Percentiles rank a stretch among this genome's conserved stretches.
These are phyloP conservation scores for Hypoxylon trugodes DNA, from an alignment of 495 filamentous ascomycete species.

Conservation along the genomic window DNA sequence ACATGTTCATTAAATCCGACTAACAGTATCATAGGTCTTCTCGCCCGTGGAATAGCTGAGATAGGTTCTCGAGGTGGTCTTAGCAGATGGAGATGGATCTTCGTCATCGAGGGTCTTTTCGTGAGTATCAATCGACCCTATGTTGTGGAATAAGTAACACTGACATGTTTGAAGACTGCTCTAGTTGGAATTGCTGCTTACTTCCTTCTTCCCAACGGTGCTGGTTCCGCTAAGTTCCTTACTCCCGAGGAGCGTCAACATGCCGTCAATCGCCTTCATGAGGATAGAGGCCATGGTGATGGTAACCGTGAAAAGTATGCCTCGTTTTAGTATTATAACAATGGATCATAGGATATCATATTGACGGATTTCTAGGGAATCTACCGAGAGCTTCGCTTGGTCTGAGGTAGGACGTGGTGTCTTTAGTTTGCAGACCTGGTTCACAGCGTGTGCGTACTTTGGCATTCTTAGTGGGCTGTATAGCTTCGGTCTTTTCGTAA, in stretches of 20 bases:
- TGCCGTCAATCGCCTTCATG: slow-evolving; percentile 52
- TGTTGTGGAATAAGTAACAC: no score
- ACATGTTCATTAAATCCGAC: neutral
- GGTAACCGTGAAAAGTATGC: slow-evolving; percentile 45
- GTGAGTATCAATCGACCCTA: slow-evolving; percentile 41
- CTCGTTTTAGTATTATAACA: neutral
- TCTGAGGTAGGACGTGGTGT: slow-evolving; percentile 68
- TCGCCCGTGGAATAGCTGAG: slow-evolving; percentile 54
- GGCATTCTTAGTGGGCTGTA: slow-evolving; percentile 55
- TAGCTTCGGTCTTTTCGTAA: slow-evolving; percentile 63
- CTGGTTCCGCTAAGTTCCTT: slow-evolving; percentile 63
- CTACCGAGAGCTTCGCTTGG: slow-evolving; percentile 68
- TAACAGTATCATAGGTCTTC: slow-evolving; percentile 48
- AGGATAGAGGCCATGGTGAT: slow-evolving; percentile 27
- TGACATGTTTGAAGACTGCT: slow-evolving; percentile 50
- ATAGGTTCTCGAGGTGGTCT: slow-evolving; percentile 51
- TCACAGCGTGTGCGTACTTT: slow-evolving; percentile 57
- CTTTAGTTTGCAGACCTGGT: slow-evolving; percentile 66
- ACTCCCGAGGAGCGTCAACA: slow-evolving; percentile 53
- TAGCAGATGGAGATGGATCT: slow-evolving; percentile 62
- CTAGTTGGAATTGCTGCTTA: slow-evolving; percentile 63
- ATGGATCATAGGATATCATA: slow-evolving; percentile 15
- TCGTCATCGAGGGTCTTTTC: slow-evolving; percentile 59
- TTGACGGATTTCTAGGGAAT: slow-evolving; percentile 31
- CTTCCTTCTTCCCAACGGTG: slow-evolving; percentile 66